Evolutionary conservation across 306 rosid species (phyloP).

Genomic region (Quercus variabilis): DNA sequence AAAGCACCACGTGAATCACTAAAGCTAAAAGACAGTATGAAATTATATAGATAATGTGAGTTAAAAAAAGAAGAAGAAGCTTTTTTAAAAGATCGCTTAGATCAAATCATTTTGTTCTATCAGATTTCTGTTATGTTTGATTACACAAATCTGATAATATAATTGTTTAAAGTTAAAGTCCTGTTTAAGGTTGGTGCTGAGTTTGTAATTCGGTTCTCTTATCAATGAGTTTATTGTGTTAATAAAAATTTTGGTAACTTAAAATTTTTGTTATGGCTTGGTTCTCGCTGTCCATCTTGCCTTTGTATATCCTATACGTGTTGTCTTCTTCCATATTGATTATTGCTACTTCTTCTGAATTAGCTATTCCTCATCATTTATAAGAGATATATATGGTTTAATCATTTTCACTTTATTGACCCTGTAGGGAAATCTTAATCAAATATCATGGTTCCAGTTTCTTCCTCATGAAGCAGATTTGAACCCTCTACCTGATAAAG

Average conservation of each 20-base stretch:
- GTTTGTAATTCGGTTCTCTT: background rate
- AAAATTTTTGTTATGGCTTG: background rate
- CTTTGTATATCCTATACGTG: background rate
- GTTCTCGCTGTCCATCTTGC: background rate
- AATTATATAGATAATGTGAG: too few species aligned
- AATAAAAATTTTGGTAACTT: background rate
- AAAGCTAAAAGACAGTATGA: background rate
- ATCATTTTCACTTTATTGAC: conserved; percentile 4
- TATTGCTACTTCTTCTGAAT: background rate
- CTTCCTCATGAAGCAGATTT: conserved; percentile 85
- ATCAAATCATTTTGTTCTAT: background rate
- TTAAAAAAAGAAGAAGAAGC: too few species aligned
- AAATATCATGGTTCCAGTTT: conserved; percentile 93
- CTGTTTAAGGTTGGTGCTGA: background rate
- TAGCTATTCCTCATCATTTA: background rate
- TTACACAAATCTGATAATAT: background rate
- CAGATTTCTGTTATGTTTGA: background rate
- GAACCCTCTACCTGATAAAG: conserved; percentile 68
- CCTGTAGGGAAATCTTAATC: conserved; percentile 80
- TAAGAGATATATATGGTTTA: background rate
- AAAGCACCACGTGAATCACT: background rate
- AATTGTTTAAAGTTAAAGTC: background rate
- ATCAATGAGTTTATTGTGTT: background rate
- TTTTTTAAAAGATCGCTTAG: background rate
- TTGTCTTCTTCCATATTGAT: background rate